Evolutionary conservation across 306 rosid species (phyloP).

Genomic region (Hippophae gyantsensis): DNA sequence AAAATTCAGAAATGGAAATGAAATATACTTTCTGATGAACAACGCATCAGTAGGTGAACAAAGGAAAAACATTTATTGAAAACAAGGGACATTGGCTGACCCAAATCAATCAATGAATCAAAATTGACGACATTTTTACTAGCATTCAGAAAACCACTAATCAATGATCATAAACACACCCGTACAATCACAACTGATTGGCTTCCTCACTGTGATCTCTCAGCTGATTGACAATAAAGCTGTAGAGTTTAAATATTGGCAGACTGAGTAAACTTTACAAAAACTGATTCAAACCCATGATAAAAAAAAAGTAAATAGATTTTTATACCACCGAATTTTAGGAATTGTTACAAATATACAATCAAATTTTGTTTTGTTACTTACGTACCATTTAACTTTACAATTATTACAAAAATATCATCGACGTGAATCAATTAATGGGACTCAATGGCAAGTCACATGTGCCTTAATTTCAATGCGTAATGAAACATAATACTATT

Average conservation of each 20-base stretch:
- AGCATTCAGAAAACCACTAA: not conserved
- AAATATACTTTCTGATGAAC: no score
- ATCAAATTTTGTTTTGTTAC: no score
- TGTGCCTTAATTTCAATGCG: no score
- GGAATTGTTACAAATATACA: no score
- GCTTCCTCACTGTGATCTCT: not conserved
- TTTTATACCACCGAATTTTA: no score
- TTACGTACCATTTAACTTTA: no score
- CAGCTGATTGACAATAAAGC: not conserved
- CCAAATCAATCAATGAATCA: not conserved
- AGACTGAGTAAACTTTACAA: not conserved
- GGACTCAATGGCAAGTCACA: no score
- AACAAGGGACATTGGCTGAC: not conserved
- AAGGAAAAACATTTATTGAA: not conserved
- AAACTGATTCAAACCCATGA: not conserved
- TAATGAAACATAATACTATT: no score
- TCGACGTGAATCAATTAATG: no score
- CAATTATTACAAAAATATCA: no score
- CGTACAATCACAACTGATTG: no score
- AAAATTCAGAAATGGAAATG: not conserved
- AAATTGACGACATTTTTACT: slow-evolving; percentile 2
- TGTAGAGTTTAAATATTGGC: not conserved
- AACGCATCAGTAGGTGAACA: not conserved
- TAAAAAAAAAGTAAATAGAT: no score
- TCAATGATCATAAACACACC: not conserved